Evolutionary conservation across 768 basidiomycete species (phyloP), one percentile per base, ranked within the genome.

Genomic region (Flagelloscypha sp.): DNA sequence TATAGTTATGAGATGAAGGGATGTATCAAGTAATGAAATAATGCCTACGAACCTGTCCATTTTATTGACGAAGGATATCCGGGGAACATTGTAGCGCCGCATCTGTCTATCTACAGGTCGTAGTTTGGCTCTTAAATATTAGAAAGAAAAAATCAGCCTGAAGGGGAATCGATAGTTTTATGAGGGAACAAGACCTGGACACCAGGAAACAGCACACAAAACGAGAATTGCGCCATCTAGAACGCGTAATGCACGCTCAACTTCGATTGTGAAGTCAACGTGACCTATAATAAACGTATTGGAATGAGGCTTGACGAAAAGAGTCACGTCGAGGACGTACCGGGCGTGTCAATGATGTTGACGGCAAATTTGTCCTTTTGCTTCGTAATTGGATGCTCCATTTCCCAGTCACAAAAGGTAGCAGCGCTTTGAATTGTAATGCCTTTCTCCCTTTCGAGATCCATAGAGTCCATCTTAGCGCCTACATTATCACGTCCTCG

Each of bases 381-480:
- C 31, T 70, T 70, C 13, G 74, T 74, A 3, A 62, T 57, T 3
- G 79, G 74, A 33, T 79, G 65, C 3, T 63, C 71, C 0, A 85
- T 73, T 37, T 84, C 72, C 95, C 95, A 99, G 54, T 98, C 94
- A 48, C 90, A 94, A 60, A 93, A 99, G 0, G 95, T 98, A 1
- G 95, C 95, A 3, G 95, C 95, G 50, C 87, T 92, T 60, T 99
- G 95, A 43, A 99, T 99, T 22, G 95, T 99, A 49, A 99, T 99
- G 24, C 95, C 95, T 64, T 99, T 98, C 61, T 98, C 95, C 30
- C 94, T 72, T 57, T 99, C 95, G 4, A 99, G 68, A 44, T 99
- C 95, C 95, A 99, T 99, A 48, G 84, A 88, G 59, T 99, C 95
- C 95, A 99, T 99, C 68, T 99, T 99, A 6, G 95, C 95, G 35